phyloP scores from a whole-genome alignment of 164 flowering plant genomes.

The Aristolochia californica region DNA sequence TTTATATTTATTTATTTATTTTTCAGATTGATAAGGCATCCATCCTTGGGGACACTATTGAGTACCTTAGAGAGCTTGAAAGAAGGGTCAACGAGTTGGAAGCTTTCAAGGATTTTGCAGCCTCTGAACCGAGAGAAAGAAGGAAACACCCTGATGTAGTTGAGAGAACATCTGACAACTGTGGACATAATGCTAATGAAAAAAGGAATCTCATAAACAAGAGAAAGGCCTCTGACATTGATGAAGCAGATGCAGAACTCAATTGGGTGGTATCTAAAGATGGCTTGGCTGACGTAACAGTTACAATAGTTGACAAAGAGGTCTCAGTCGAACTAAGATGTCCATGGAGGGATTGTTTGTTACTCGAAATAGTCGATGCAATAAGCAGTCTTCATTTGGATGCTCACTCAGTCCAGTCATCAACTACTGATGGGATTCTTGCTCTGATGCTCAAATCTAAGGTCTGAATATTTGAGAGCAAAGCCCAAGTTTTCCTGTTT shows the following conservation, averaged over 20 bases:
- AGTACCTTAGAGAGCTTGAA: slow-evolving; percentile 66
- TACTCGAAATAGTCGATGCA: slow-evolving; percentile 64
- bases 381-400: slow-evolving; percentile 52
- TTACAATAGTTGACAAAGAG: slow-evolving; percentile 36
- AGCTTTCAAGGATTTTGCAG: slow-evolving; percentile 30
- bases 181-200: slow-evolving; percentile 19
- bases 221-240: slow-evolving; percentile 55
- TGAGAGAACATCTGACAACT: slow-evolving; percentile 68
- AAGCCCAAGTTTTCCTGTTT: too few relatives aligned
- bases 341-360: slow-evolving; percentile 58
- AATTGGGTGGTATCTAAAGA: slow-evolving; percentile 21
- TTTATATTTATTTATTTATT: slow-evolving; percentile 1
- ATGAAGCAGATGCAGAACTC: slow-evolving; percentile 30
- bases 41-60: slow-evolving; percentile 54
- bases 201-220: slow-evolving; percentile 36
- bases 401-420: slow-evolving; percentile 53
- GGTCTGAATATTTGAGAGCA: slow-evolving; percentile 24
- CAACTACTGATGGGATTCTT: slow-evolving; percentile 45
- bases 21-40: slow-evolving; percentile 65
- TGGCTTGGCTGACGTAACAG: slow-evolving; percentile 27
- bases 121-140: slow-evolving; percentile 24
- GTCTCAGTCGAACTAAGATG: slow-evolving; percentile 53
- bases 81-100: slow-evolving; percentile 66
- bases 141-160: slow-evolving; percentile 32
- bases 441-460: slow-evolving; percentile 52